Base-by-base conservation (phyloP, 2,329 filamentous ascomycete genomes). In the Fusarium albidum region DNA sequence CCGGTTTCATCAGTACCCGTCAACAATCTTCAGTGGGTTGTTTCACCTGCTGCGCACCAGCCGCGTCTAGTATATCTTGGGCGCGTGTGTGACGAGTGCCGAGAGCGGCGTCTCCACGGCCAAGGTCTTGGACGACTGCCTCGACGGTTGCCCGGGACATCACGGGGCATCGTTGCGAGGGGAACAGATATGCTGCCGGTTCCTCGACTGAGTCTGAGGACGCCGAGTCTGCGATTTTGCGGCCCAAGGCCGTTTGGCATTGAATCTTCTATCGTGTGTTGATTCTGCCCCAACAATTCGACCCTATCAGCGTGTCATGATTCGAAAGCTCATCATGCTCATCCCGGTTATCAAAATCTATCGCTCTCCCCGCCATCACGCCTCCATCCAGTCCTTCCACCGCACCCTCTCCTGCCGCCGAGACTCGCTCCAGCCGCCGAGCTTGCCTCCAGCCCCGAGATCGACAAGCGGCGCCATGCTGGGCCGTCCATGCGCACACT, bases 401-500 rank as follows among this genome's bases (percentile, higher is more conserved):
- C 42, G 48, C 3, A 47, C 25, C 6, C 11, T 32, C 5, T 49
- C 49, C 25, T 52, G 40, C 13, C 33, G 29, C 39, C 51, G 43
- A 6, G 14, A 33, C 42, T 67, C 71, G 14, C 52, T 41, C 70
- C 70, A 72, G 3, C 59, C 54, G 4, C 67, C 60, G 32, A 70
- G 62, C 18, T 60, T 57, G 9, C 52, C 62, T 3, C 58, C 64
- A 8, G 49, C 51, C 1, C 77, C 77, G 26, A 87, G 54, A 55
- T 85, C 79, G 5, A 87, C 70, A n/a, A 89, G 55, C 3, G 86
- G 86, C 6, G 82, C 80, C 80, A 89, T 83, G 28, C 83, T 86
- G 2, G 86, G 86, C 46, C 87, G 78, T 1, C 91, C 91, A 76
- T 96, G 91, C 1, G 91, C 91, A 71, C 91, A 96, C 68, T 91